Evolutionary conservation across 2,329 filamentous ascomycete species (phyloP).

Genomic region (Aspergillus candidus): DNA sequence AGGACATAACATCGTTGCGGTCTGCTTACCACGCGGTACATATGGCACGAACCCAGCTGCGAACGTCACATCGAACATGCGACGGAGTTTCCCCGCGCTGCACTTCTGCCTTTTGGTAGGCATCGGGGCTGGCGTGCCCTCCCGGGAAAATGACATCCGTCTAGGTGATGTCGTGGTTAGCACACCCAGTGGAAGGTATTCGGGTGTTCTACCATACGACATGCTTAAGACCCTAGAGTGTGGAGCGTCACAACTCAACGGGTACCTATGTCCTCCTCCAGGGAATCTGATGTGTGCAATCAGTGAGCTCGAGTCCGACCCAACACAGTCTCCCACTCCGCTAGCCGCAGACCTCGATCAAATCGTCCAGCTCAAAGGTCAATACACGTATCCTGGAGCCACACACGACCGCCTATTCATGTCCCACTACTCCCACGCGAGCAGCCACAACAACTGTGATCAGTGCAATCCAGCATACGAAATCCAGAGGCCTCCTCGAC

Average conservation of each 20-base stretch:
- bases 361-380: not conserved
- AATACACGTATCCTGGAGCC: not conserved
- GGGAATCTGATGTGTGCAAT: not conserved
- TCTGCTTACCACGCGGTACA: too few species aligned
- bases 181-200: not conserved
- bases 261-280: not conserved
- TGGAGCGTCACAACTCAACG: not conserved
- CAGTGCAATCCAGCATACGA: too few species aligned
- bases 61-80: too few species aligned
- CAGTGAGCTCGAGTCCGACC: conserved; percentile 1
- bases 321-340: not conserved
- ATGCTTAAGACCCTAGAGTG: not conserved
- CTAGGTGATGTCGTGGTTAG: too few species aligned
- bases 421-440: not conserved
- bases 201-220: conserved; percentile 1
- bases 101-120: too few species aligned
- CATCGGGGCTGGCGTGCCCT: too few species aligned
- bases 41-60: too few species aligned
- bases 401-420: not conserved
- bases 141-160: too few species aligned
- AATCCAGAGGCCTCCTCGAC: too few species aligned
- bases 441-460: too few species aligned
- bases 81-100: too few species aligned
- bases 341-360: not conserved
- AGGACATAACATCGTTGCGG: too few species aligned